phyloP scores from a whole-genome alignment of 2,329 filamentous ascomycete genomes.

The Sporothrix protearum region DNA sequence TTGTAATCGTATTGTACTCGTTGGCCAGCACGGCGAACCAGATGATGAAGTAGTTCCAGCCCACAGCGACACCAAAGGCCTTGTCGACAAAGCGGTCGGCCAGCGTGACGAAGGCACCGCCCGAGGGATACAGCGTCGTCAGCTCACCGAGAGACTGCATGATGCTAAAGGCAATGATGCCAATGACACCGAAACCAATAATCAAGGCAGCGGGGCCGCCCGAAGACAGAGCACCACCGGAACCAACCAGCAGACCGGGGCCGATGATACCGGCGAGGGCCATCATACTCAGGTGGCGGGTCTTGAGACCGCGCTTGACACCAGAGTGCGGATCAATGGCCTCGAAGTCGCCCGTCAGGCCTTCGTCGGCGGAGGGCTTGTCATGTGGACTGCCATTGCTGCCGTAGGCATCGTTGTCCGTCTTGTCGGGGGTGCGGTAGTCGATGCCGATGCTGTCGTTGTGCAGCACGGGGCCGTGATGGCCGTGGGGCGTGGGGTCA shows the following conservation, averaged over 20 bases:
- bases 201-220: conserved; percentile 69
- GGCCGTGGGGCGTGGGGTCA: conserved; percentile 10
- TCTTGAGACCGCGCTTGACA: conserved; percentile 67
- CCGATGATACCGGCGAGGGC: conserved; percentile 61
- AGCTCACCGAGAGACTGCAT: conserved; percentile 74
- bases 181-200: conserved; percentile 70
- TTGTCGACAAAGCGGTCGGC: conserved; percentile 69
- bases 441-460: conserved; percentile 13
- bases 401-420: not conserved
- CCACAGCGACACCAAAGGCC: conserved; percentile 64
- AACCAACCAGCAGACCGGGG: conserved; percentile 67
- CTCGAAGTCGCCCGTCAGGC: conserved; percentile 37
- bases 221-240: conserved; percentile 63
- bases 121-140: conserved; percentile 68
- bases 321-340: conserved; percentile 59
- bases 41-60: conserved; percentile 70
- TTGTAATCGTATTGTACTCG: conserved; percentile 67
- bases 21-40: conserved; percentile 64
- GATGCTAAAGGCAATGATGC: conserved; percentile 62
- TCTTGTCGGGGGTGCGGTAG: conserved; percentile 21
- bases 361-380: conserved; percentile 38
- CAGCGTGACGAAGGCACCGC: conserved; percentile 67
- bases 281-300: conserved; percentile 64
- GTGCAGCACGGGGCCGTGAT: not conserved
- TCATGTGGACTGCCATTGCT: conserved; percentile 4